phyloP scores from a whole-genome alignment of 495 filamentous ascomycete genomes.

The Penicillium antarcticum region DNA sequence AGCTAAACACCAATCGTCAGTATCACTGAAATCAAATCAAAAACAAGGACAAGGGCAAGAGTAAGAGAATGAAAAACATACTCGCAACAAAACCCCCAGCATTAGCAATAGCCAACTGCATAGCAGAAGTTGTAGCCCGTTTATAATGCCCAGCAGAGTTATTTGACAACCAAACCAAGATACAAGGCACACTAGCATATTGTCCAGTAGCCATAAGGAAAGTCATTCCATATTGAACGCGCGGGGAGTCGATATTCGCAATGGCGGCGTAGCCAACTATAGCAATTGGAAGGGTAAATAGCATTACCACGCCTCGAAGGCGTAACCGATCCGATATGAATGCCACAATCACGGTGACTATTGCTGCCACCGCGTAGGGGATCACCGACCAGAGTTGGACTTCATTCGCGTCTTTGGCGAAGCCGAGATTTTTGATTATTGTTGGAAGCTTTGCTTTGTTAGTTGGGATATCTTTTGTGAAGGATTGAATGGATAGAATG shows the following conservation, averaged over 20 bases:
- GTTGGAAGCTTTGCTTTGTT: constrained; percentile 54
- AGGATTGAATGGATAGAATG: too few species aligned
- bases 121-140: constrained; percentile 51
- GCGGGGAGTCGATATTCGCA: constrained; percentile 35
- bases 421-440: constrained; percentile 72
- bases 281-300: constrained; percentile 45
- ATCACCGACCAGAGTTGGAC: constrained; percentile 84
- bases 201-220: constrained; percentile 53
- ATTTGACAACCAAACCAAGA: constrained; percentile 55
- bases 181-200: constrained; percentile 48
- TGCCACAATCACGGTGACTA: constrained; percentile 60
- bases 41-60: background rate
- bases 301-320: constrained; percentile 45
- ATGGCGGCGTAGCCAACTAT: constrained; percentile 51
- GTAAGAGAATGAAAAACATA: constrained; percentile 26
- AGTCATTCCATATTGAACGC: constrained; percentile 51
- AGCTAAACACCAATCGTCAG: constrained; percentile 21
- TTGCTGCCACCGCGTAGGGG: constrained; percentile 76
- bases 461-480: background rate
- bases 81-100: constrained; percentile 55
- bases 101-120: constrained; percentile 56
- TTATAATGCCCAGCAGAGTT: constrained; percentile 63
- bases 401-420: constrained; percentile 54
- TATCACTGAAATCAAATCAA: background rate
- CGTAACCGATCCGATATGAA: constrained; percentile 44